Conservation (phyloP, 2,329 filamentous ascomycete species). For the Hypomyces perniciosus region DNA sequence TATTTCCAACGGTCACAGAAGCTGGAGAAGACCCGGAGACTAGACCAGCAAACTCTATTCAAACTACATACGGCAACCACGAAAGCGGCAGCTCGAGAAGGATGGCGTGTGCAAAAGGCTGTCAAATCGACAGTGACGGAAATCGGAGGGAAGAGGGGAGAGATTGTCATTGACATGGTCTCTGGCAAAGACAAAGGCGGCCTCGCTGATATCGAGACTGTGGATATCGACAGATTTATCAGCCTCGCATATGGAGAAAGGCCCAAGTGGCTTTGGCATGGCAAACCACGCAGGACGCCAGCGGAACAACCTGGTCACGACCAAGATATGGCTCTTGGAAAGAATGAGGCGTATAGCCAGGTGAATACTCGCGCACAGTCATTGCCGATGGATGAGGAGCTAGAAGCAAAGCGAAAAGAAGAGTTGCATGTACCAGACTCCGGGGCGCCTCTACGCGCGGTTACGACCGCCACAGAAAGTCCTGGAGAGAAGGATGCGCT, state of each 20-base stretch:
- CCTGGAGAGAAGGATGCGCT: conserved; percentile 50
- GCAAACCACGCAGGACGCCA: conserved; percentile 68
- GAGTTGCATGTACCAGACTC: conserved; percentile 40
- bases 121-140: conserved; percentile 95
- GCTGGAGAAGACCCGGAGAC: conserved; percentile 65
- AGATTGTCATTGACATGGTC: conserved; percentile 94
- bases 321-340: conserved; percentile 48
- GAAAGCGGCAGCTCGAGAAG: conserved; percentile 82
- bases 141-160: conserved; percentile 86
- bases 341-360: conserved; percentile 39
- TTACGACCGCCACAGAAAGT: conserved; percentile 41
- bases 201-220: conserved; percentile 86
- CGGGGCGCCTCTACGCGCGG: conserved; percentile 38
- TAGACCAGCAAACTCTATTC: conserved; percentile 79
- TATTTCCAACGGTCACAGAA: conserved; percentile 89
- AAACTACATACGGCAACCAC: conserved; percentile 77
- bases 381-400: conserved; percentile 47
- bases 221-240: conserved; percentile 80
- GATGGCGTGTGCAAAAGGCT: conserved; percentile 86
- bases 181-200: conserved; percentile 79
- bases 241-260: conserved; percentile 73
- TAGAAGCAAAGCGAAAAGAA: conserved; percentile 39
- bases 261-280: conserved; percentile 91
- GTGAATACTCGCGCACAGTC: conserved; percentile 46
- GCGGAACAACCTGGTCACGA: conserved; percentile 42